Conservation (phyloP, 2,329 filamentous ascomycete species). For the Aspergillus pseudoviridinutans region DNA sequence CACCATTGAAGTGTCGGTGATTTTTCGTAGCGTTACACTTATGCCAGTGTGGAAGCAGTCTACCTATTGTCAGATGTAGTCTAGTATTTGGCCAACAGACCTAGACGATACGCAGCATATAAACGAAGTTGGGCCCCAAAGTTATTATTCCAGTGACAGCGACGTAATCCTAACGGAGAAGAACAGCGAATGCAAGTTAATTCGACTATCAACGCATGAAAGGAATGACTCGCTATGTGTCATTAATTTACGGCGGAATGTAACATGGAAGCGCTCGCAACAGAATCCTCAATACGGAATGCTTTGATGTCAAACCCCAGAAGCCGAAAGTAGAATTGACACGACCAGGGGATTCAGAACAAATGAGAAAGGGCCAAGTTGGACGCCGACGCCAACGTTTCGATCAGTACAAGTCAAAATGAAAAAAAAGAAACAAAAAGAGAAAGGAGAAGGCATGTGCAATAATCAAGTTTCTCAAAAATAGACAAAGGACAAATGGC, state of each 20-base stretch:
- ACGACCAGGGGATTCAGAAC: slow-evolving; percentile 5
- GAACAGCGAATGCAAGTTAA: not conserved
- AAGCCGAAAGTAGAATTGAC: slow-evolving; percentile 2
- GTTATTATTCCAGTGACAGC: not conserved
- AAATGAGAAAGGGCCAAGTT: not conserved
- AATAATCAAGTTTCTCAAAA: not conserved
- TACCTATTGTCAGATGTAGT: not conserved
- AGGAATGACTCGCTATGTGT: slow-evolving; percentile 21
- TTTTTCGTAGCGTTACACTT: not conserved
- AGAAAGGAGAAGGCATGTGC: not conserved
- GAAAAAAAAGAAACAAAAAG: not conserved
- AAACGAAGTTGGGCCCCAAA: not conserved
- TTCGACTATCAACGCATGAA: slow-evolving; percentile 15
- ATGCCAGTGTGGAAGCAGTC: not conserved
- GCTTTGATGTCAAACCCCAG: not conserved
- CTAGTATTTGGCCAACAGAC: not conserved
- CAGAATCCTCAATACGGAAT: slow-evolving; percentile 5
- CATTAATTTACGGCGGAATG: slow-evolving; percentile 17
- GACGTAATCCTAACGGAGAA: too few species aligned
- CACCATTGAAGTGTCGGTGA: not conserved
- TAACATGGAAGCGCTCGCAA: slow-evolving; percentile 5
- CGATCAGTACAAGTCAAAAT: not conserved
- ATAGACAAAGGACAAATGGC: not conserved
- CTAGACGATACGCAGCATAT: not conserved
- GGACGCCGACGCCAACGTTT: not conserved